Percentiles rank a stretch among this genome's conserved stretches.
These are phyloP conservation scores for Daldinia vernicosa DNA, from an alignment of 495 filamentous ascomycete genomes.

Conservation along the genomic window DNA sequence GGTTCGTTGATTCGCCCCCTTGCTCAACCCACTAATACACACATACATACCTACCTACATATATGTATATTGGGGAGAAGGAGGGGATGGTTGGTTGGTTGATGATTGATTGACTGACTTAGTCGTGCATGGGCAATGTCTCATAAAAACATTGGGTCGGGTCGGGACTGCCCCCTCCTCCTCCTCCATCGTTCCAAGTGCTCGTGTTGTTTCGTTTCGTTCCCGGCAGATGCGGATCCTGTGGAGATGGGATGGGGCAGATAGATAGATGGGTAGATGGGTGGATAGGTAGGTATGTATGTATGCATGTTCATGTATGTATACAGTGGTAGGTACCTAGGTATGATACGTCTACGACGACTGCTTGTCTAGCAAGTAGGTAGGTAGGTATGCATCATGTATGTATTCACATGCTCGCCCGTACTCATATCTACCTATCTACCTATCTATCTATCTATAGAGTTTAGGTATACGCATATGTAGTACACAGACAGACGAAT, in stretches of 20 bases:
- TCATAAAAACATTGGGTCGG: slow-evolving; percentile 13
- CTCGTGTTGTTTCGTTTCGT: neutral
- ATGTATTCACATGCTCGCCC: neutral
- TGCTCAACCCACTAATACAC: neutral
- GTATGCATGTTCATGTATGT: neutral
- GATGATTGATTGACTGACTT: neutral
- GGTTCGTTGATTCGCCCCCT: slow-evolving; percentile 28
- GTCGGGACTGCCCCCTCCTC: neutral
- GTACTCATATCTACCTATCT: neutral
- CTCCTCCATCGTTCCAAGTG: neutral
- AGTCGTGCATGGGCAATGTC: slow-evolving; percentile 5
- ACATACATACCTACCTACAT: neutral
- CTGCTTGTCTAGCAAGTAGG: no score
- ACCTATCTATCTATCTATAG: no score
- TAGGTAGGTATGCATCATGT: neutral
- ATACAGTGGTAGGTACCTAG: neutral
- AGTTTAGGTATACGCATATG: no score
- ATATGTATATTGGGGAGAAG: neutral
- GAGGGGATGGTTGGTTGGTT: neutral
- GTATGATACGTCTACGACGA: no score
- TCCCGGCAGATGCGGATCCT: slow-evolving; percentile 1
- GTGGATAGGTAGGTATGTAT: neutral
- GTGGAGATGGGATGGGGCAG: neutral
- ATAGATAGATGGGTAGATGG: neutral
- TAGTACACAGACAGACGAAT: neutral